phyloP scores from a whole-genome alignment of 1,139 yeast species.

The Geotrichum siamense region DNA sequence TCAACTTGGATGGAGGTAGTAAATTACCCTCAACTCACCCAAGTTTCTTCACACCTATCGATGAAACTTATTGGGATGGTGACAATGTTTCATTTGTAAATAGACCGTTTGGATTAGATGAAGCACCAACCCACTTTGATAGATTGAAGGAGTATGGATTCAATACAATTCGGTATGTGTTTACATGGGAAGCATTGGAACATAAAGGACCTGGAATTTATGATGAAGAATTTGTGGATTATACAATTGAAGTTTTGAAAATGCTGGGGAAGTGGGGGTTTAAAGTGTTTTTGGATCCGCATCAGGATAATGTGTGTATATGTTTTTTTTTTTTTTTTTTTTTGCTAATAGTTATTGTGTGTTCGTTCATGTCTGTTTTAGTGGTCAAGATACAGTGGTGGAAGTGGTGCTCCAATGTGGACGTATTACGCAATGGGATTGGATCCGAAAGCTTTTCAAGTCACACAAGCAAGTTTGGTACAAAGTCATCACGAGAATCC shows the following conservation, averaged over 20 bases:
- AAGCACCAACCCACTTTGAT: slow-evolving; percentile 59
- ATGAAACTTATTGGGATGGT: slow-evolving; percentile 55
- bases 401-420: slow-evolving; percentile 95
- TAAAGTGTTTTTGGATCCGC: slow-evolving; percentile 79
- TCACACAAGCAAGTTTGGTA: slow-evolving; percentile 67
- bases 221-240: slow-evolving; percentile 69
- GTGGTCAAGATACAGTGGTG: slow-evolving; percentile 90
- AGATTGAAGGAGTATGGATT: slow-evolving; percentile 77
- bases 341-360: neutral
- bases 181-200: slow-evolving; percentile 92
- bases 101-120: slow-evolving; percentile 68
- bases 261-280: slow-evolving; percentile 58
- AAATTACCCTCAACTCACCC: slow-evolving; percentile 58
- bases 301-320: slow-evolving; percentile 59
- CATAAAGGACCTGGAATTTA: slow-evolving; percentile 82
- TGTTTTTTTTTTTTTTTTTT: neutral
- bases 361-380: neutral
- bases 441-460: slow-evolving; percentile 60
- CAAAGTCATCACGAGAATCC: slow-evolving; percentile 47
- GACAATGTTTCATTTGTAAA: slow-evolving; percentile 73
- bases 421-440: slow-evolving; percentile 91
- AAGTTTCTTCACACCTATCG: slow-evolving; percentile 18
- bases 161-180: slow-evolving; percentile 65
- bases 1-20: slow-evolving; percentile 64
- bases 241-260: slow-evolving; percentile 55